Percentiles rank a stretch among this genome's conserved stretches.
Conservation (phyloP, 75 land plant genomes). For the Adiantum capillusveneris region DNA sequence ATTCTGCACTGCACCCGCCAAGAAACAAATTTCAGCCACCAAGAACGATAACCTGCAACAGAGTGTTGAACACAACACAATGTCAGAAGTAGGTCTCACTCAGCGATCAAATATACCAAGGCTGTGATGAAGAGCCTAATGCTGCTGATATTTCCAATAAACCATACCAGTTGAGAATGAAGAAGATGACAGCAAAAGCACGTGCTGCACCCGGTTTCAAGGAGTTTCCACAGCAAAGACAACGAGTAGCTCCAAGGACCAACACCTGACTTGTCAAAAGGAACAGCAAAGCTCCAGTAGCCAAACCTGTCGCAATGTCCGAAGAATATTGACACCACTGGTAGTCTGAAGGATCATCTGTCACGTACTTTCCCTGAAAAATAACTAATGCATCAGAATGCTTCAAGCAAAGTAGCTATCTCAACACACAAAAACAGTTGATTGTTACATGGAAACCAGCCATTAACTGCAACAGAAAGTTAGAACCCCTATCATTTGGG, state of each 20-base stretch:
- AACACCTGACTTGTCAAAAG: conserved; percentile 55
- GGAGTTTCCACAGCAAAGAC: conserved; percentile 82
- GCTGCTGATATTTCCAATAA: background rate
- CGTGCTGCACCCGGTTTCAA: conserved; percentile 66
- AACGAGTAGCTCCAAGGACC: conserved; percentile 68
- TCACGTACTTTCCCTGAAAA: too few species aligned
- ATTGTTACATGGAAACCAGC: too few species aligned
- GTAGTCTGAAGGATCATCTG: conserved; percentile 1
- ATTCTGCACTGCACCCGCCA: conserved; percentile 65
- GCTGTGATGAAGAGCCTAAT: background rate
- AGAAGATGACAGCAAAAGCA: conserved; percentile 65
- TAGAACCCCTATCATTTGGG: too few species aligned
- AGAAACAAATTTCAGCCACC: conserved; percentile 49
- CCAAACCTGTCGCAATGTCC: conserved; percentile 80
- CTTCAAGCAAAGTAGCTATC: too few species aligned
- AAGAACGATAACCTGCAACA: conserved; percentile 58
- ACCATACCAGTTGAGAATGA: conserved; percentile 64
- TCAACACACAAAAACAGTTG: too few species aligned
- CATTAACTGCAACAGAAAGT: too few species aligned
- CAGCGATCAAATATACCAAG: background rate
- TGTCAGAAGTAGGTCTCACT: background rate
- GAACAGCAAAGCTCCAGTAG: conserved; percentile 68
- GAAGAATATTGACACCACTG: conserved; percentile 65
- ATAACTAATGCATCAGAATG: too few species aligned
- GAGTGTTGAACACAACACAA: too few species aligned